These are phyloP conservation scores for Acacia pycnantha DNA, from an alignment of 331 rosid genomes.

Conservation along the genomic window DNA sequence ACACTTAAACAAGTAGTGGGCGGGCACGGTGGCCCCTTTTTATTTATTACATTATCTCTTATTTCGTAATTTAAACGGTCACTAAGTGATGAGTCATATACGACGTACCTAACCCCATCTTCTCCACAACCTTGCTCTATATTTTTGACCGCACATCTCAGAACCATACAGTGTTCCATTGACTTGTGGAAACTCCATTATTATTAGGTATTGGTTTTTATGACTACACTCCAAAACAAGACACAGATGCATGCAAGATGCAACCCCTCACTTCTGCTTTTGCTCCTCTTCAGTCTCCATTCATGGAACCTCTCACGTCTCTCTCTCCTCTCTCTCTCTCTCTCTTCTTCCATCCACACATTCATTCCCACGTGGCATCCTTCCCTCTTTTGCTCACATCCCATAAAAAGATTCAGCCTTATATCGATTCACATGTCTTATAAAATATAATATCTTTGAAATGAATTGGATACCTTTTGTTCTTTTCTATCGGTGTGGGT, in stretches of 20 bases:
- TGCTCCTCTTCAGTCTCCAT: neutral
- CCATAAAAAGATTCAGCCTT: neutral
- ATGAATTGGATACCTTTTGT: too few species aligned
- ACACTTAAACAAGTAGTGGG: too few species aligned
- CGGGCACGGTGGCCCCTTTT: too few species aligned
- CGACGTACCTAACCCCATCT: neutral
- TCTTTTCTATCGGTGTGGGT: too few species aligned
- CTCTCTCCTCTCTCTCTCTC: neutral
- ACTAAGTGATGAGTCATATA: neutral
- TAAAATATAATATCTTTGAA: neutral
- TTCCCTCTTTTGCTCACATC: neutral
- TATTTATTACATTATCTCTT: too few species aligned
- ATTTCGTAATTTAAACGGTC: too few species aligned
- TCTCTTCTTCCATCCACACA: neutral
- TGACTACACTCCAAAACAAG: neutral
- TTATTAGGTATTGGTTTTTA: neutral
- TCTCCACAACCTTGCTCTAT: neutral
- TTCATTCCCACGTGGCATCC: neutral
- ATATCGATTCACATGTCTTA: neutral
- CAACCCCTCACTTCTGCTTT: too few species aligned
- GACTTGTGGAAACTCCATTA: neutral
- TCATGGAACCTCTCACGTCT: slow-evolving; percentile 8
- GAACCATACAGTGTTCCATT: neutral
- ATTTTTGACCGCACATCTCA: neutral
- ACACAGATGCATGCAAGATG: neutral